Base-by-base conservation (phyloP, 768 basidiomycete species). In the Leccinum imitatum region DNA sequence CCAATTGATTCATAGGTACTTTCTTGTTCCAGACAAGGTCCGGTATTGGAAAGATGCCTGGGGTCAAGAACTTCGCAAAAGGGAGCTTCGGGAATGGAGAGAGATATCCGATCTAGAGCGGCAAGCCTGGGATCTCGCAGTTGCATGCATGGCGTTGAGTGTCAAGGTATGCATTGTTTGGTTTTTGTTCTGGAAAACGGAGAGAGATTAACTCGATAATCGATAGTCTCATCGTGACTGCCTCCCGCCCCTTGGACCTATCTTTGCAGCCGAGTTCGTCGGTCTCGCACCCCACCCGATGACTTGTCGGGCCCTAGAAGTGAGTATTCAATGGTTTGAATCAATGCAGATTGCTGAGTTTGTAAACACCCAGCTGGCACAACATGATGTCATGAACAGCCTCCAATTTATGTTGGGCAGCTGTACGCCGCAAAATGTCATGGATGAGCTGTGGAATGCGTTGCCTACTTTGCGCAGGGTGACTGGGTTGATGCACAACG, bases 191-290 rank as follows among this genome's bases (percentile, higher is more conserved):
- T 57, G 6, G 27, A 21, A 41, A 35, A 19, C 3, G 44, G 6
- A 19, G 19, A 19, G n/a, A 19, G n/a, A 8, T 6, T 37, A 23
- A 6, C 41, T 55, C 14, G 60, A n/a, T 17, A 10, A 19, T 41
- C 9, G 33, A 44, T 60, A 89, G 86, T 77, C 84, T 56, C 85
- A 89, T 73, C 82, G 87, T 14, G 87, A 89, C 70, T 81, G 84
- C 50, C 70, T 89, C 17, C 63, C 73, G 1, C 87, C 87, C 11
- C 75, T 88, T 6, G 65, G 74, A 13, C 84, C 85, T 1, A 77
- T 88, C 2, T 78, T 76, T 54, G 77, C 82, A 0, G 65, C 67
- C 37, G 84, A 87, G 54, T 87, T 83, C 63, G 67, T 83, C 10
- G 61, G 66, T 0, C 57, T 89, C 17, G 81, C 85, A 2, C 82